Evolutionary conservation across 2,329 filamentous ascomycete species (phyloP).

Genomic region (Colletotrichum sp.): DNA sequence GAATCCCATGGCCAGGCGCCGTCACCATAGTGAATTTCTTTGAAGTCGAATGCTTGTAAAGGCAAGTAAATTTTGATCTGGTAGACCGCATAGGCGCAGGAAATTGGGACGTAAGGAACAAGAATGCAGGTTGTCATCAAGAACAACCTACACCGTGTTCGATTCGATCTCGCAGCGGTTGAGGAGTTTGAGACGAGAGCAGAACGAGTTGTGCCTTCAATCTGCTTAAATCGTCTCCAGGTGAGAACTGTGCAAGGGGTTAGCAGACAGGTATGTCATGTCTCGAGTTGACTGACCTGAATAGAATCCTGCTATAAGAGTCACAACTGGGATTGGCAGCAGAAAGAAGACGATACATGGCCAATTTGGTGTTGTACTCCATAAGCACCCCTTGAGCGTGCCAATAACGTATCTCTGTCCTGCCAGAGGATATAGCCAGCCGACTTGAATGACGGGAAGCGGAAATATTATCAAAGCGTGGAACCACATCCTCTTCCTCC

Average conservation of each 20-base stretch:
- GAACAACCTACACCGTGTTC: conserved; percentile 59
- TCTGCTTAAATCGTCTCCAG: conserved; percentile 51
- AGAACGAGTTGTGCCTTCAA: conserved; percentile 45
- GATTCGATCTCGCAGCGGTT: conserved; percentile 47
- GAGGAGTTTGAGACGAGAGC: conserved; percentile 45
- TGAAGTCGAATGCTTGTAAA: conserved; percentile 44
- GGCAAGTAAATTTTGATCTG: conserved; percentile 40
- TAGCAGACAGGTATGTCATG: background rate
- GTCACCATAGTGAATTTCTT: conserved; percentile 41
- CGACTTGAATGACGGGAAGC: conserved; percentile 53
- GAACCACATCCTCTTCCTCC: conserved; percentile 43
- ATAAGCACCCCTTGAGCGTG: conserved; percentile 55
- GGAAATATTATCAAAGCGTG: conserved; percentile 63
- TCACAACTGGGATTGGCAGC: conserved; percentile 48
- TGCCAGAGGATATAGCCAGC: conserved; percentile 52
- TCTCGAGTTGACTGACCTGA: conserved; percentile 46
- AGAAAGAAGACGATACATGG: conserved; percentile 54
- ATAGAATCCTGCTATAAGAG: conserved; percentile 48
- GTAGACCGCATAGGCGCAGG: conserved; percentile 41
- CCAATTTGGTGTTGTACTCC: conserved; percentile 49
- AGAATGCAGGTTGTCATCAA: conserved; percentile 59
- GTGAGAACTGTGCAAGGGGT: conserved; percentile 42
- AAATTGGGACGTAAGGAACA: conserved; percentile 55
- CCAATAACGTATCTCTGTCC: conserved; percentile 54
- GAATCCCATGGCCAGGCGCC: conserved; percentile 49